phyloP scores from a whole-genome alignment of 2,329 filamentous ascomycete species.

The Graphilbum ipis-grandicollis region DNA sequence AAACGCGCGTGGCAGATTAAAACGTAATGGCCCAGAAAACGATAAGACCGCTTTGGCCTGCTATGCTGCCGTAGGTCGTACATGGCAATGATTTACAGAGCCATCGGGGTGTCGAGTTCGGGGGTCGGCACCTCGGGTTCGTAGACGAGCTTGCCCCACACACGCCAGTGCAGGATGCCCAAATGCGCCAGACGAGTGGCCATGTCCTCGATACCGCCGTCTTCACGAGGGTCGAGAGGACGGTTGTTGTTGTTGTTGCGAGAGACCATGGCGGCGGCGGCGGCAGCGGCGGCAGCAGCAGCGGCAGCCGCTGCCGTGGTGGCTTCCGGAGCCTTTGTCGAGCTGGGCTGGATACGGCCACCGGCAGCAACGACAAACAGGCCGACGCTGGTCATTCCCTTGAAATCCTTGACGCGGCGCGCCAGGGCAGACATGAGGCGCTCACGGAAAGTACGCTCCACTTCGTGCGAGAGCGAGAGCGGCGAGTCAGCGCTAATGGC shows the following conservation, averaged over 20 bases:
- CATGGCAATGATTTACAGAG: too few species aligned
- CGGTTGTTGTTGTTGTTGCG: slow-evolving; percentile 1
- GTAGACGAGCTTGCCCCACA: slow-evolving; percentile 70
- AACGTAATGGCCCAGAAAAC: too few species aligned
- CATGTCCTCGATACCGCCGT: slow-evolving; percentile 45
- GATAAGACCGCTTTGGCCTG: too few species aligned
- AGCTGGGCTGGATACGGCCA: slow-evolving; percentile 20
- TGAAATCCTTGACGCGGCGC: slow-evolving; percentile 33
- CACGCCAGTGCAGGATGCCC: slow-evolving; percentile 72
- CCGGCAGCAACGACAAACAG: slow-evolving; percentile 39
- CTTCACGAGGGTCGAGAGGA: slow-evolving; percentile 20
- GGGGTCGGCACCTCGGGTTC: slow-evolving; percentile 3
- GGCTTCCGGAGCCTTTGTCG: slow-evolving; percentile 14
- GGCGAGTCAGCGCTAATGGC: slow-evolving; percentile 1
- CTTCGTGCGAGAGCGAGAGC: slow-evolving; percentile 16
- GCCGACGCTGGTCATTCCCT: slow-evolving; percentile 30
- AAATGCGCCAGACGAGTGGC: slow-evolving; percentile 68
- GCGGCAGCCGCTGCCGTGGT: slow-evolving; percentile 11
- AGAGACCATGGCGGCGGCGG: neutral
- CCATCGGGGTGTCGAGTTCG: slow-evolving; percentile 1
- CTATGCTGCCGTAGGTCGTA: too few species aligned
- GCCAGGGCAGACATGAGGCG: slow-evolving; percentile 30
- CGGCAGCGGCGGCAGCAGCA: slow-evolving; percentile 13
- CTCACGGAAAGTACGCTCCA: slow-evolving; percentile 31
- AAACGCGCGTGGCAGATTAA: too few species aligned